Evolutionary conservation across 768 basidiomycete species (phyloP), one percentile per base, ranked within the genome.

Genomic region (Kwoniella europaea): DNA sequence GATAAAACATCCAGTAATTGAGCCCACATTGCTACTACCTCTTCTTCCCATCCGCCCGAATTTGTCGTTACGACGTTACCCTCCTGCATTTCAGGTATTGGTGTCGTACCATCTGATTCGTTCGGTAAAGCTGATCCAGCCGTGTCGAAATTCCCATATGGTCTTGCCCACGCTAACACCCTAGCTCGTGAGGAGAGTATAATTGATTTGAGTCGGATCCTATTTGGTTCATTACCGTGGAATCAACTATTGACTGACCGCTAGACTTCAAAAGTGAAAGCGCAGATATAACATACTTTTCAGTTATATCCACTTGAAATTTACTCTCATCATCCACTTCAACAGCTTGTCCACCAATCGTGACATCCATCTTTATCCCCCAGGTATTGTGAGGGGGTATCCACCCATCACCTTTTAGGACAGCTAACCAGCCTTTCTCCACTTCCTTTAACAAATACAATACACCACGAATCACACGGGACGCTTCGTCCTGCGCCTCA

Each of bases 121-220:
- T 16, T 10, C 59, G 35, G 18, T 12, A 59, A 41, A 20, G 68
- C 63, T 3, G 64, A 43, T 22, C 54, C 54, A 22, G 61, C 15
- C n/a, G 65, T 63, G 18, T 58, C 27, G 35, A 75, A 75, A 20
- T 63, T 22, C 12, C 76, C 74, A 57, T 76, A 78, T n/a, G 65
- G 58, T 63, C 76, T 76, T 41, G 72, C 73, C 77, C 75, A 78
- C 5, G 75, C 74, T 12, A 76, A 15, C n/a, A 78, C 35, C 60
- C 69, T 74, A n/a, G 67, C 65, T 27, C 73, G 53, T 10, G 61
- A 60, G 9, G 75, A 27, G 2, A 76, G 42, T 44, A 78, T 64
- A 63, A 78, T 78, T n/a, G 73, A 74, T 60, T 68, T 56, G n/a
- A 78, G 46, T 50, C 77, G 71, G 13, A 69, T 78, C 44, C 76